phyloP scores from a whole-genome alignment of 768 basidiomycete species.

The Lentinula sp. region DNA sequence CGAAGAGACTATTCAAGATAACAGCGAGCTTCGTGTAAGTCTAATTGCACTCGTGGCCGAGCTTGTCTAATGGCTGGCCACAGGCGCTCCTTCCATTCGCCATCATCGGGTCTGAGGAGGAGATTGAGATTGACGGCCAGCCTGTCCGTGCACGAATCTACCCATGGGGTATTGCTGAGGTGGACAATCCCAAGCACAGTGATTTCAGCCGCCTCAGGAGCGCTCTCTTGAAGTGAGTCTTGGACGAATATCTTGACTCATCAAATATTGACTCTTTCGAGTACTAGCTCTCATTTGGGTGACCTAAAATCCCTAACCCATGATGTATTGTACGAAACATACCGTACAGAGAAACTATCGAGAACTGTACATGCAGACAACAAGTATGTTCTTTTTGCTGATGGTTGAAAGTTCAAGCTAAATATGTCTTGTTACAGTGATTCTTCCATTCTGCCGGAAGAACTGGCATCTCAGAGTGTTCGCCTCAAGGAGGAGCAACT shows the following conservation, averaged over 20 bases:
- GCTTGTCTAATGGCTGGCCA: not conserved
- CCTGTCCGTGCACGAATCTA: constrained; percentile 91
- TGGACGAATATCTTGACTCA: not conserved
- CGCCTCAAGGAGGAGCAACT: constrained; percentile 99
- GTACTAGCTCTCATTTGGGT: constrained; percentile 77
- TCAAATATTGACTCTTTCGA: constrained; percentile 5
- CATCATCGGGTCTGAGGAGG: constrained; percentile 95
- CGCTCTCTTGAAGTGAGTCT: constrained; percentile 78
- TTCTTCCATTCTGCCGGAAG: constrained; percentile 90
- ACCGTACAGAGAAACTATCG: constrained; percentile 96
- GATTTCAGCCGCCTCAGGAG: constrained; percentile 93
- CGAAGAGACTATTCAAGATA: constrained; percentile 96
- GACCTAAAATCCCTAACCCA: constrained; percentile 94
- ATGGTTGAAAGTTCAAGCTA: not conserved
- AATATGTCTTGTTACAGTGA: constrained; percentile 44
- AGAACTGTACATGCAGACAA: constrained; percentile 80
- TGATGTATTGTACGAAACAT: constrained; percentile 93
- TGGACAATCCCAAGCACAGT: constrained; percentile 99
- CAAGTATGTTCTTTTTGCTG: constrained; percentile 38
- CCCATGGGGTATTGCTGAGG: constrained; percentile 98
- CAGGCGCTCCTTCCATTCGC: constrained; percentile 94
- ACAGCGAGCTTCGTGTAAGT: constrained; percentile 85
- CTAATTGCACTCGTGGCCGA: no score
- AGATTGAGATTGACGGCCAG: constrained; percentile 89
- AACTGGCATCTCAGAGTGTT: constrained; percentile 93